Base-by-base conservation (phyloP, 306 rosid species). In the Prosopis cineraria region DNA sequence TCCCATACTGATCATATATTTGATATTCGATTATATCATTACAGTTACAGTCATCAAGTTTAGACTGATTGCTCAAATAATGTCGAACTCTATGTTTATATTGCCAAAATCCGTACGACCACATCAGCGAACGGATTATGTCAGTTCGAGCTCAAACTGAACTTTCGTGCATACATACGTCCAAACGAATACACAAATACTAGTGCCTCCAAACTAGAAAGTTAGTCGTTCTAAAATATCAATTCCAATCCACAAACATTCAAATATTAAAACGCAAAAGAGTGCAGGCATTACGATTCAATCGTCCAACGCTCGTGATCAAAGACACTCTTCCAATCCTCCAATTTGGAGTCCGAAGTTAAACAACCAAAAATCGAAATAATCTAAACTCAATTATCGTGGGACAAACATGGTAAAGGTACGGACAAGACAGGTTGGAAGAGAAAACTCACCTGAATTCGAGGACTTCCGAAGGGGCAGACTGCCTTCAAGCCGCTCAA, bases 401-500 rank as follows among this genome's bases (percentile, higher is more conserved):
- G 25, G 10, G 40, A 22, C 52, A 67, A 39, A 67, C 44, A 22
- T 13, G 65, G 47, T 29, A 24, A 55, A 60, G 22, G 25, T 5
- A 65, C 10, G 1, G 12, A 6, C 19, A 37, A 6, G 22, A n/a
- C 30, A 36, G 14, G n/a, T 65, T 20, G 7, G 12, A 25, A 12
- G 45, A 11, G 17, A 5, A 52, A 44, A 37, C 1, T 1, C 30
- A 92, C 98, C 96, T 70, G 88, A 84, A 81, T 71, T 45, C 20
- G 86, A 78, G 68, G 90, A 82, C 65, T 88, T 86, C 40, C 83
- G 58, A 41, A 81, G 81, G 72, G 88, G 90, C 50, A 93, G 87
- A 81, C 59, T 78, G 48, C 99, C 99, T 74, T 95, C 99, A 29
- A 95, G 85, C 50, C 89, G 81, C 36, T 95, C 94, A 50, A 93